Conservation (phyloP, 2,329 filamentous ascomycete genomes). For the Orbilia quercus region DNA sequence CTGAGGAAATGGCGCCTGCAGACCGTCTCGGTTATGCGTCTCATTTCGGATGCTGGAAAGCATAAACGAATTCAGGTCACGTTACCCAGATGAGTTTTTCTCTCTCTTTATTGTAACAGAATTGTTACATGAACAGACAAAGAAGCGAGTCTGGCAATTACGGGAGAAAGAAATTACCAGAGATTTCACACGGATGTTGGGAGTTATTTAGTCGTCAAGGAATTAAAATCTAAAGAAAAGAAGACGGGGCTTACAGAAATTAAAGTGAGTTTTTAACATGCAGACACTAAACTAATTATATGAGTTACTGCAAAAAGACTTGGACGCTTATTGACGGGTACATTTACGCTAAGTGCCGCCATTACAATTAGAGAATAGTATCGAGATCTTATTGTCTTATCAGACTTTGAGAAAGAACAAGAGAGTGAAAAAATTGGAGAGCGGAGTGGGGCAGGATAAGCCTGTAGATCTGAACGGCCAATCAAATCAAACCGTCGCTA, state of each 20-base stretch:
- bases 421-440: constrained; percentile 1
- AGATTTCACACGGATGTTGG: neutral
- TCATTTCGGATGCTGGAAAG: constrained; percentile 40
- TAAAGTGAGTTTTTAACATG: neutral
- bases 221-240: no score
- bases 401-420: constrained; percentile 30
- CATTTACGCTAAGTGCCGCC: constrained; percentile 1
- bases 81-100: constrained; percentile 10
- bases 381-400: constrained; percentile 40
- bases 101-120: constrained; percentile 16
- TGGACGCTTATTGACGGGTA: constrained; percentile 46
- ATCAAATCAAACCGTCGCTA: constrained; percentile 53
- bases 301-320: constrained; percentile 12
- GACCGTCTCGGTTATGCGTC: constrained; percentile 47
- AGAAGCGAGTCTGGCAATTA: neutral
- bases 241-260: constrained; percentile 8
- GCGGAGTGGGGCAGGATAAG: constrained; percentile 27
- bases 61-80: constrained; percentile 19
- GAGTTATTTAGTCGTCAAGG: constrained; percentile 26
- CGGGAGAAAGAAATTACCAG: no score
- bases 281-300: no score
- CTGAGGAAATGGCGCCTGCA: constrained; percentile 19
- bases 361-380: constrained; percentile 15
- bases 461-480: constrained; percentile 38
- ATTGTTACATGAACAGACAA: constrained; percentile 5